These are phyloP conservation scores for Pleurotus platypus DNA, from an alignment of 768 basidiomycete species.

Conservation along the genomic window DNA sequence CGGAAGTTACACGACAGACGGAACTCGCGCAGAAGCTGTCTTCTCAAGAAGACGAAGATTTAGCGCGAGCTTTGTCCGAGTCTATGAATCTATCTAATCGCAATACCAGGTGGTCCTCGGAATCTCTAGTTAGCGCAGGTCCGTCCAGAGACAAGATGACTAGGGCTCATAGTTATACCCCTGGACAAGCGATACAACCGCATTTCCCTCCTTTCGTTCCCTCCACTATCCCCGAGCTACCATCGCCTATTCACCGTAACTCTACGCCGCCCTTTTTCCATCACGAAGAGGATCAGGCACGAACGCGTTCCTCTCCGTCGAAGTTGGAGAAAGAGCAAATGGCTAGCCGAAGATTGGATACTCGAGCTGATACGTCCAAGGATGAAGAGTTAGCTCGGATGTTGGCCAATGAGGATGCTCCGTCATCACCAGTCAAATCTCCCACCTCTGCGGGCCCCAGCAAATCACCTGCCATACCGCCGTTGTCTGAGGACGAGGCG, in stretches of 20 bases:
- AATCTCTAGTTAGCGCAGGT: constrained; percentile 13
- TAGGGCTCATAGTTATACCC: constrained; percentile 9
- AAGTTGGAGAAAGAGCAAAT: background rate
- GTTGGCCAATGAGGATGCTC: constrained; percentile 6
- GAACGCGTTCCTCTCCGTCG: background rate
- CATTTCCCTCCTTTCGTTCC: constrained; percentile 16
- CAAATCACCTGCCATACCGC: constrained; percentile 20
- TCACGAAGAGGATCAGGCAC: background rate
- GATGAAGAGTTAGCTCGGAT: constrained; percentile 12
- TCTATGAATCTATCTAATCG: constrained; percentile 27
- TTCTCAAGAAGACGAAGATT: constrained; percentile 60
- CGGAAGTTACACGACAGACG: constrained; percentile 34
- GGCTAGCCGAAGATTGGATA: background rate
- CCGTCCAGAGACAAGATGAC: constrained; percentile 16
- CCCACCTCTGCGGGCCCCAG: background rate
- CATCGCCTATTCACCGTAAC: constrained; percentile 6
- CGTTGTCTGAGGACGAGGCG: constrained; percentile 22
- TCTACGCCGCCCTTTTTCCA: background rate
- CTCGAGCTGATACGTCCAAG: background rate
- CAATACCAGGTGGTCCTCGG: background rate
- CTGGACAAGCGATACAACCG: background rate
- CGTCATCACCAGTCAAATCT: background rate
- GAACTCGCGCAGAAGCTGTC: constrained; percentile 28
- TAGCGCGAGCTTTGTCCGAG: constrained; percentile 59
- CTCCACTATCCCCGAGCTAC: constrained; percentile 1